Evolutionary conservation across 2,329 filamentous ascomycete genomes (phyloP).

Genomic region (Fusarium brachygibbosum): DNA sequence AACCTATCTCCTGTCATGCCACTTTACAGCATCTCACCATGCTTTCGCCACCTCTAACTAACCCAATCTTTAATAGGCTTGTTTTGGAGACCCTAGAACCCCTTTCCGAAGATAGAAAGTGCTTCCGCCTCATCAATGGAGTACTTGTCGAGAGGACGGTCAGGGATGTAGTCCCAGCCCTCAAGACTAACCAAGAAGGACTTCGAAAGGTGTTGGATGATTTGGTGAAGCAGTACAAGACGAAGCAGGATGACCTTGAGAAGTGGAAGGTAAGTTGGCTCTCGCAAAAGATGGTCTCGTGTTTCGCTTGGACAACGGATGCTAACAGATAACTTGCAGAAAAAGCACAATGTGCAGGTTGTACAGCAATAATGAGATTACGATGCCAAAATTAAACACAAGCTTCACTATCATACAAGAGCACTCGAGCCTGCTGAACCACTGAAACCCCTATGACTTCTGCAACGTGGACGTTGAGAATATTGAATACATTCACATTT

Average conservation of each 20-base stretch:
- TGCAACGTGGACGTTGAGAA: constrained; percentile 3
- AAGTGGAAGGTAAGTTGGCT: constrained; percentile 86
- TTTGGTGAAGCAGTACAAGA: constrained; percentile 95
- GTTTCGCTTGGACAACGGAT: background rate
- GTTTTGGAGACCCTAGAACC: constrained; percentile 93
- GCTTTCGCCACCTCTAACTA: constrained; percentile 27
- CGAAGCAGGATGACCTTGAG: constrained; percentile 94
- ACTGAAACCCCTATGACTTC: background rate
- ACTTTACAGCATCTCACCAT: constrained; percentile 55
- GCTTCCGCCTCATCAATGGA: constrained; percentile 98
- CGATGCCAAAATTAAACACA: constrained; percentile 36
- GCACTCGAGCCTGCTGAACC: background rate
- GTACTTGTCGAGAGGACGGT: constrained; percentile 95
- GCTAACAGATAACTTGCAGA: constrained; percentile 62
- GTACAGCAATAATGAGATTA: constrained; percentile 74
- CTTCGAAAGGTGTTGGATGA: constrained; percentile 95
- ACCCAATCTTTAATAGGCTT: constrained; percentile 69
- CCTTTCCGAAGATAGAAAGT: constrained; percentile 87
- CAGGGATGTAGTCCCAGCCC: constrained; percentile 88
- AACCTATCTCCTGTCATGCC: constrained; percentile 25
- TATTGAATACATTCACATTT: constrained; percentile 9
- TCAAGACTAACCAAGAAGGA: constrained; percentile 94
- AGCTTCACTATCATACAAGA: constrained; percentile 9
- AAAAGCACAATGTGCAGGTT: constrained; percentile 90
- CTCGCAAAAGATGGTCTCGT: background rate